These are phyloP conservation scores for Globisporangium barbulae DNA, from an alignment of 352 stramenopile genomes.

Conservation along the genomic window DNA sequence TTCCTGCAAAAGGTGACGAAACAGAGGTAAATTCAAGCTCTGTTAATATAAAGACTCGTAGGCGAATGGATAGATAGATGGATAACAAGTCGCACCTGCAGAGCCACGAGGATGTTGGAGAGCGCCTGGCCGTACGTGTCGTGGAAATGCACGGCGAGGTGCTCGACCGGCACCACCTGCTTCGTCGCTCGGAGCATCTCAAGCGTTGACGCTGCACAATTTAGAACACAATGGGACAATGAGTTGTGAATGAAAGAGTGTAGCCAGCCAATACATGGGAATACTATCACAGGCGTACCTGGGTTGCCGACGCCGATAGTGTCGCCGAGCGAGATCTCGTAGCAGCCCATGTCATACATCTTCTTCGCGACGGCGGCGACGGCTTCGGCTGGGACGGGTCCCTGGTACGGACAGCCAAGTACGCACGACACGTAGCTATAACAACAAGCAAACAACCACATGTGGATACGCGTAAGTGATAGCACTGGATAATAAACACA, in stretches of 20 bases:
- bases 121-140: constrained; percentile 97
- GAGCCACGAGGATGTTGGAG: constrained; percentile 92
- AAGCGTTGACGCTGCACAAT: constrained; percentile 58
- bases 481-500: not conserved
- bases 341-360: constrained; percentile 94
- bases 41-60: not conserved
- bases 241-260: not conserved
- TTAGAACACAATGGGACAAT: not conserved
- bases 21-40: not conserved
- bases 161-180: constrained; percentile 75
- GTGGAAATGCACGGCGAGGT: constrained; percentile 96
- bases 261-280: not conserved
- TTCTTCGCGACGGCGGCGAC: constrained; percentile 82
- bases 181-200: constrained; percentile 80
- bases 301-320: constrained; percentile 93
- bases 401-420: constrained; percentile 96
- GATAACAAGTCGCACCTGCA: constrained; percentile 48
- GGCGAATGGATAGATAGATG: not conserved
- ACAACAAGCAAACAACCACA: not conserved
- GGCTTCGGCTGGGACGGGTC: constrained; percentile 70
- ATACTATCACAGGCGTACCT: constrained; percentile 20
- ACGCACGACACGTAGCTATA: constrained; percentile 94
- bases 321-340: constrained; percentile 94
- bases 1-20: constrained; percentile 45
- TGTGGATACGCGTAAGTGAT: not conserved